Percentiles rank a stretch among this genome's conserved stretches.
Evolutionary conservation across 2,329 filamentous ascomycete species (phyloP).

Genomic region (Biscogniauxia mediterranea): DNA sequence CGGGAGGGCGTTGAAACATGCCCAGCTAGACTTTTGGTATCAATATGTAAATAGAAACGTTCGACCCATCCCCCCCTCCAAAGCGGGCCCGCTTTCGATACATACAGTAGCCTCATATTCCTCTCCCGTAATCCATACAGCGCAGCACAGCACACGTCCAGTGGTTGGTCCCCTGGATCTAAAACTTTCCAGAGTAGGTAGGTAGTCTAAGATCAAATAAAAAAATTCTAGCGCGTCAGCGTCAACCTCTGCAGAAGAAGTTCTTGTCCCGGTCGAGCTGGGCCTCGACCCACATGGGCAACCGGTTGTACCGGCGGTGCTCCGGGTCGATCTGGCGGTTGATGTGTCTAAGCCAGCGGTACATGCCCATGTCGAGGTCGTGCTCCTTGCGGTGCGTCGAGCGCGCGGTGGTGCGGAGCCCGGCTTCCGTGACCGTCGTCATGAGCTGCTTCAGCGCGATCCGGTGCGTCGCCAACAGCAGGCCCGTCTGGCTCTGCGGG

Average conservation of each 20-base stretch:
- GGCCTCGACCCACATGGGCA: slow-evolving; percentile 54
- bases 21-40: no score
- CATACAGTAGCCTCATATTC: no score
- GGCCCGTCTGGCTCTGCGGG: slow-evolving; percentile 42
- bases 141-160: no score
- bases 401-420: slow-evolving; percentile 26
- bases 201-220: no score
- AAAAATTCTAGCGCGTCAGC: background rate
- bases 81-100: no score
- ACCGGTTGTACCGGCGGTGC: slow-evolving; percentile 47
- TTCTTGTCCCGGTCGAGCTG: slow-evolving; percentile 45
- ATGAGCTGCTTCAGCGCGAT: slow-evolving; percentile 55
- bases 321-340: slow-evolving; percentile 47
- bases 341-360: slow-evolving; percentile 50
- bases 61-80: no score
- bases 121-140: no score
- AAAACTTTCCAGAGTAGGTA: no score
- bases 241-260: slow-evolving; percentile 41
- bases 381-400: slow-evolving; percentile 24
- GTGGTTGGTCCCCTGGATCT: no score
- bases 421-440: slow-evolving; percentile 44
- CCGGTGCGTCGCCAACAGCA: slow-evolving; percentile 54
- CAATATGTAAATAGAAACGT: no score
- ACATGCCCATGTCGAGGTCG: slow-evolving; percentile 41
- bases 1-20: background rate